These are phyloP conservation scores for Naganishia sp. DNA, from an alignment of 1,284 basidiomycete species.

Conservation along the genomic window DNA sequence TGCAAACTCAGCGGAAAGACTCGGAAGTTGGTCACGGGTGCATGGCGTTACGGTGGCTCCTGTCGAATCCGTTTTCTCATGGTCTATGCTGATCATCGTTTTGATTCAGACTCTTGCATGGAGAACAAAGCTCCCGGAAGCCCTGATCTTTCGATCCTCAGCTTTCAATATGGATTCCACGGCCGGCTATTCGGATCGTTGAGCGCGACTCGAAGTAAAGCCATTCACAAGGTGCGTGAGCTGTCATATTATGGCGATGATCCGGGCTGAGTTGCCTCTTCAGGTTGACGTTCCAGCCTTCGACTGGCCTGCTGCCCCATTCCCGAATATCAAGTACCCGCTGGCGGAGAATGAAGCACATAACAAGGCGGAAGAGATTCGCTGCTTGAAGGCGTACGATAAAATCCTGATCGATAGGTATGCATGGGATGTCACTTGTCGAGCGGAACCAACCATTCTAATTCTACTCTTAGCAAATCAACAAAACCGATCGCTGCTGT, in stretches of 20 bases:
- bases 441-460: no score
- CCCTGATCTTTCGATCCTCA: constrained; percentile 58
- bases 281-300: constrained; percentile 61
- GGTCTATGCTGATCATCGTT: neutral
- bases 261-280: neutral
- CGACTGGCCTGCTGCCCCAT: constrained; percentile 60
- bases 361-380: constrained; percentile 55
- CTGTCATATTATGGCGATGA: no score
- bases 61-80: no score
- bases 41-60: no score
- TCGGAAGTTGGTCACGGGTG: no score
- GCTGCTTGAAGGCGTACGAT: constrained; percentile 50
- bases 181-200: constrained; percentile 58
- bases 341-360: constrained; percentile 53
- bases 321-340: constrained; percentile 60
- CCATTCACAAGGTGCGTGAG: constrained; percentile 56
- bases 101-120: constrained; percentile 55
- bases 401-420: constrained; percentile 46
- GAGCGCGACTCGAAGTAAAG: constrained; percentile 57
- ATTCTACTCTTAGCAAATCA: constrained; percentile 40
- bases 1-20: no score
- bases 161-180: constrained; percentile 59
- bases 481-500: constrained; percentile 58
- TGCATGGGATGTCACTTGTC: neutral
- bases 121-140: constrained; percentile 58